Conservation (phyloP, 345 rosid species). For the Leavenworthia alabamica region DNA sequence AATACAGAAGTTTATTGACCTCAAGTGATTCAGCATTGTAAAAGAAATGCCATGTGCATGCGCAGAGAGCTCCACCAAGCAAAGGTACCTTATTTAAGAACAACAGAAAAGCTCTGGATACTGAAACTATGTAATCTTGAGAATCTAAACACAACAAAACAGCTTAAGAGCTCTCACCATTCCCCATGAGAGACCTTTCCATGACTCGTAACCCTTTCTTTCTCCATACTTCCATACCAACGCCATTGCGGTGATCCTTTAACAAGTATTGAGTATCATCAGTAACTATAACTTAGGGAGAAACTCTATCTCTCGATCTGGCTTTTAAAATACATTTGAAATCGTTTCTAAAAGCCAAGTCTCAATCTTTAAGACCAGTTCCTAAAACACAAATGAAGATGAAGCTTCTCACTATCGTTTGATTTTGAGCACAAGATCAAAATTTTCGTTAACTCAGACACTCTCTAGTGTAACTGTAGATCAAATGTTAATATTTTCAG, state of each 20-base stretch:
- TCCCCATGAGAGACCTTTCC: slow-evolving; percentile 99
- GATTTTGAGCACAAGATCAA: not conserved
- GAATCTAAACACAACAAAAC: not conserved
- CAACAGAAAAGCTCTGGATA: slow-evolving; percentile 47
- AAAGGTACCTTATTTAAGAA: slow-evolving; percentile 58
- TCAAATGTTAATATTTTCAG: not conserved
- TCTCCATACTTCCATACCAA: slow-evolving; percentile 97
- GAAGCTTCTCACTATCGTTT: not conserved
- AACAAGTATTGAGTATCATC: not conserved
- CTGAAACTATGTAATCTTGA: slow-evolving; percentile 48
- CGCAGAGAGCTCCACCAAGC: slow-evolving; percentile 98
- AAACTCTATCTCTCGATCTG: not conserved
- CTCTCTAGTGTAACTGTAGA: not conserved
- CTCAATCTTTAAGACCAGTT: not conserved
- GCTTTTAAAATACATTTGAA: not conserved
- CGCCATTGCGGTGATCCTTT: slow-evolving; percentile 83
- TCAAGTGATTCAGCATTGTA: slow-evolving; percentile 86
- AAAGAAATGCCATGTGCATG: slow-evolving; percentile 97
- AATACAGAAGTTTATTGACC: slow-evolving; percentile 40
- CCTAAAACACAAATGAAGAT: not conserved
- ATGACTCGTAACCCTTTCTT: slow-evolving; percentile 71
- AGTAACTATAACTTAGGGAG: not conserved
- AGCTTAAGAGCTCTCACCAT: slow-evolving; percentile 51
- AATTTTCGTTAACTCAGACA: not conserved
- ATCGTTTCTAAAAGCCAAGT: slow-evolving; percentile 4